Percentiles rank a stretch among this genome's conserved stretches.
phyloP scores from a whole-genome alignment of 805 yeast species.

The Candida bentonensis region DNA sequence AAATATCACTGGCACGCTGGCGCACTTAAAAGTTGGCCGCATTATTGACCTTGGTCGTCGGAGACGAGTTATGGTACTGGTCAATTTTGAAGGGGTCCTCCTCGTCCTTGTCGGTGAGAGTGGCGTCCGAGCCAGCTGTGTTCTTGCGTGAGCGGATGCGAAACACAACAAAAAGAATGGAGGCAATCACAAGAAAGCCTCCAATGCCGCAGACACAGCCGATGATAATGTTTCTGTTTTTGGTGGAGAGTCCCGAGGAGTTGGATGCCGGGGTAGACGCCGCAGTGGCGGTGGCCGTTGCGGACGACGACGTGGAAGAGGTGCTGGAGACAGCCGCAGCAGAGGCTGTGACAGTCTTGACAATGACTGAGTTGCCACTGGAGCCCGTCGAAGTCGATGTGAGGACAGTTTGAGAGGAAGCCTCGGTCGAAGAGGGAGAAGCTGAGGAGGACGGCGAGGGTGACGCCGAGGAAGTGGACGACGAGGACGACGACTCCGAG shows the following conservation, averaged over 20 bases:
- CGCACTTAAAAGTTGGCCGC: constrained; percentile 16
- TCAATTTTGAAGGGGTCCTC: constrained; percentile 15
- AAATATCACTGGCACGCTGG: no score
- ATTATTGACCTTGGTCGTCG: constrained; percentile 6
- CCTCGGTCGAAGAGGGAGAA: neutral
- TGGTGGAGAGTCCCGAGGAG: neutral
- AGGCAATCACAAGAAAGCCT: constrained; percentile 35
- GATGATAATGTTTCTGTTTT: constrained; percentile 31
- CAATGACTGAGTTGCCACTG: neutral
- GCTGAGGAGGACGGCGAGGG: neutral
- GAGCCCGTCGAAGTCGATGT: neutral
- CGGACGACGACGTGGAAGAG: neutral
- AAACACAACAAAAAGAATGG: constrained; percentile 16
- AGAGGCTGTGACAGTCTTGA: constrained; percentile 1
- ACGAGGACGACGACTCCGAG: neutral
- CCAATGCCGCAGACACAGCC: constrained; percentile 58
- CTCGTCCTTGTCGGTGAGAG: constrained; percentile 11
- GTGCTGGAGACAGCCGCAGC: neutral
- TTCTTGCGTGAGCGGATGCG: constrained; percentile 11
- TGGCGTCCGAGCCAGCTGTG: constrained; percentile 2
- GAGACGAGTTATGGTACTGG: constrained; percentile 13
- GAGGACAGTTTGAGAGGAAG: neutral
- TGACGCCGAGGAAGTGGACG: neutral
- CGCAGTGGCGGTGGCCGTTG: neutral
- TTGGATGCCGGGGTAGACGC: neutral